Percentiles rank a stretch among this genome's conserved stretches.
These are phyloP conservation scores for Chrysochromulina tobinii DNA, from an alignment of 78 protist species.

Conservation along the genomic window DNA sequence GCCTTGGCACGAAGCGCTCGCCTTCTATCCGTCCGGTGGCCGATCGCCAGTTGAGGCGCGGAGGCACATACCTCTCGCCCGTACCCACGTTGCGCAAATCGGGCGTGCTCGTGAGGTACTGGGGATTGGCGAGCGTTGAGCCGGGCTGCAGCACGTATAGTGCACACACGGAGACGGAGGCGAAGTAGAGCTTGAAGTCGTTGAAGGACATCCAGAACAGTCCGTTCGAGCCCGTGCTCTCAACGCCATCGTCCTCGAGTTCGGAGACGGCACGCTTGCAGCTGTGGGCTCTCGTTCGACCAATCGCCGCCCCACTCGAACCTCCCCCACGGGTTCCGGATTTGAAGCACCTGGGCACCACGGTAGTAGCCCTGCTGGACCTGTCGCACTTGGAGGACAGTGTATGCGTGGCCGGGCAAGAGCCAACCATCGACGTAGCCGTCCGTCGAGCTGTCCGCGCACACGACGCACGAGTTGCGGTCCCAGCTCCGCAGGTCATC, in stretches of 20 bases:
- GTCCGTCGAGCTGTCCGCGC: neutral
- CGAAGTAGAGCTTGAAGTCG: neutral
- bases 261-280: neutral
- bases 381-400: too few species aligned
- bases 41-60: too few species aligned
- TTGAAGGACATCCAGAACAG: constrained; percentile 2
- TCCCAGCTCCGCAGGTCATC: neutral
- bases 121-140: too few species aligned
- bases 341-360: neutral
- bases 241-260: neutral
- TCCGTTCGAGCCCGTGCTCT: neutral
- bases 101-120: too few species aligned
- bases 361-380: neutral
- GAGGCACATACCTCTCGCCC: too few species aligned
- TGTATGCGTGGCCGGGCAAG: too few species aligned
- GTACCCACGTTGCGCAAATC: too few species aligned
- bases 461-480: neutral
- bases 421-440: neutral
- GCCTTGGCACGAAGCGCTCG: too few species aligned
- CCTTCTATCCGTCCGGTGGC: too few species aligned
- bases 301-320: neutral
- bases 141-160: too few species aligned
- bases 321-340: constrained; percentile 29
- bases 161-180: neutral
- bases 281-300: neutral